Conservation (phyloP, 2,329 filamentous ascomycete genomes). For the Penicillium sp. region DNA sequence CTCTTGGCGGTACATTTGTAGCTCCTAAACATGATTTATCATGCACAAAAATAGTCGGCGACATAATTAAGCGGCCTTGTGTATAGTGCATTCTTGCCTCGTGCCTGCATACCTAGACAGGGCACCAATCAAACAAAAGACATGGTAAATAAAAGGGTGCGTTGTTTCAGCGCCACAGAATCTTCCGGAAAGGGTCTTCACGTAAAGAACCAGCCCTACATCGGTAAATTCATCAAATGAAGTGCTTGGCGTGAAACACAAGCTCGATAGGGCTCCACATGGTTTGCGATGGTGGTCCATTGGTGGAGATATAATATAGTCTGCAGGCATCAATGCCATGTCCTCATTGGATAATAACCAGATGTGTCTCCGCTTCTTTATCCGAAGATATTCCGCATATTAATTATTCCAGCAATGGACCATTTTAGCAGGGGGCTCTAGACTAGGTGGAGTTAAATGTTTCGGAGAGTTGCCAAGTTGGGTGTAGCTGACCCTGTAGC, state of each 20-base stretch:
- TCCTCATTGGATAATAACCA: background rate
- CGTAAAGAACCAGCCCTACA: background rate
- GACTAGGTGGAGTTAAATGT: background rate
- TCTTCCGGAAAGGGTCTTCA: too few relatives aligned
- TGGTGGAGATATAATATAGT: too few relatives aligned
- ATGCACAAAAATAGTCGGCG: background rate
- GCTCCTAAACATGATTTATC: background rate
- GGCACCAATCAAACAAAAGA: background rate
- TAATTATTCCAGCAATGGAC: background rate
- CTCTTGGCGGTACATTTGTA: background rate
- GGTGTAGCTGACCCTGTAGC: background rate
- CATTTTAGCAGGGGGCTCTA: background rate
- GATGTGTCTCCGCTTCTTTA: background rate
- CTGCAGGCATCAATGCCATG: too few relatives aligned
- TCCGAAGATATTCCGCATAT: constrained; percentile 1
- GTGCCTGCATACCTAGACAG: background rate
- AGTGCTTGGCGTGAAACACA: constrained; percentile 6
- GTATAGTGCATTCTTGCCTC: background rate
- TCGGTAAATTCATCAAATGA: background rate
- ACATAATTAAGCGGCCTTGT: too few relatives aligned
- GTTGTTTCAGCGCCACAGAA: background rate
- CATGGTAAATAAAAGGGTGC: background rate
- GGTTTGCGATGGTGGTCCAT: background rate
- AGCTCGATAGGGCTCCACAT: constrained; percentile 2
- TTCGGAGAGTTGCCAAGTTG: constrained; percentile 3